Evolutionary conservation across 2,329 filamentous ascomycete genomes (phyloP).

Genomic region (Beauveria sp.): DNA sequence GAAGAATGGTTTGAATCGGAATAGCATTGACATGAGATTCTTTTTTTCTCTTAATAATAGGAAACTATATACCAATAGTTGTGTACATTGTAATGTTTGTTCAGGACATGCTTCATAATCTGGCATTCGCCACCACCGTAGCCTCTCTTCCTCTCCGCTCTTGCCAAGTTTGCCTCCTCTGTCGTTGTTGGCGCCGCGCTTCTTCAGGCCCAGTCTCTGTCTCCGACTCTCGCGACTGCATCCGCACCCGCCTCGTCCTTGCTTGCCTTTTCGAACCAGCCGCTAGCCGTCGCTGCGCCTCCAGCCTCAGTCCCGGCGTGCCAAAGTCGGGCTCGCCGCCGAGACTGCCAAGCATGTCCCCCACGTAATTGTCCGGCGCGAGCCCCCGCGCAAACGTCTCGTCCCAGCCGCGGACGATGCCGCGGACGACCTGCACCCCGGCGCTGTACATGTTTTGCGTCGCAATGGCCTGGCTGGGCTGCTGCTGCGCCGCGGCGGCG

Average conservation of each 20-base stretch:
- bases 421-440: slow-evolving; percentile 56
- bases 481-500: slow-evolving; percentile 32
- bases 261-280: neutral
- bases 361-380: slow-evolving; percentile 55
- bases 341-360: slow-evolving; percentile 63
- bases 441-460: slow-evolving; percentile 60
- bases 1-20: neutral
- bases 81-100: neutral
- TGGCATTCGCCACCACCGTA: neutral
- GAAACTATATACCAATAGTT: neutral
- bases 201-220: neutral
- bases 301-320: neutral
- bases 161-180: neutral
- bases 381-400: slow-evolving; percentile 50
- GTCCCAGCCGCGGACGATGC: slow-evolving; percentile 56
- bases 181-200: neutral
- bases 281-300: neutral
- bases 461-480: slow-evolving; percentile 57
- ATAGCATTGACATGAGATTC: neutral
- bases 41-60: no score
- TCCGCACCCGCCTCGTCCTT: neutral
- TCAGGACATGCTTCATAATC: neutral
- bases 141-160: neutral
- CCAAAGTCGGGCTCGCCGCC: slow-evolving; percentile 61
- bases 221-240: neutral